Conservation (phyloP, 441 rosid species). For the Raphanus hybrid region DNA sequence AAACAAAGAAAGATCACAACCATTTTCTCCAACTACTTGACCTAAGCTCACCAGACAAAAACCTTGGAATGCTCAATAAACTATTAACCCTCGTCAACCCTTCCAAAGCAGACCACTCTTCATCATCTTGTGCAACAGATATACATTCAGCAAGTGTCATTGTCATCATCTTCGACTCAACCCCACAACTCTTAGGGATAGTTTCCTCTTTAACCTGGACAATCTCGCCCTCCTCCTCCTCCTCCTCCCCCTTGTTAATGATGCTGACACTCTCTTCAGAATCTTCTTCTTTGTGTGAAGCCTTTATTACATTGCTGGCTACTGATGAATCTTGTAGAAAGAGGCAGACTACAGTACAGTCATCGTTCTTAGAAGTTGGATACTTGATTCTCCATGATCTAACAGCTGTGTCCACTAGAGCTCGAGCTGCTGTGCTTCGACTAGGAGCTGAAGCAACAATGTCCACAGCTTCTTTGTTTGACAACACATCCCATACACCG, state of each 20-base stretch:
- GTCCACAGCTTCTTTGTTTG: conserved; percentile 76
- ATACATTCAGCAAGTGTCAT: conserved; percentile 78
- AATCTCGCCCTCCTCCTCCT: conserved; percentile 49
- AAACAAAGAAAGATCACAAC: conserved; percentile 47
- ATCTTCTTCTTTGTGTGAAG: conserved; percentile 28
- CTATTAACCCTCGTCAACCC: conserved; percentile 71
- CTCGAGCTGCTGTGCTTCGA: conserved; percentile 65
- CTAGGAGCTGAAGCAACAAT: conserved; percentile 72
- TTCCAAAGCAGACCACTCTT: conserved; percentile 82
- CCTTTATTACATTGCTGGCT: conserved; percentile 13
- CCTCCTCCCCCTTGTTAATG: conserved; percentile 31
- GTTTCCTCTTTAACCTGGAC: conserved; percentile 54
- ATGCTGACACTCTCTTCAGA: conserved; percentile 26
- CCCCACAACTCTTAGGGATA: conserved; percentile 36
- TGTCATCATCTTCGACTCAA: conserved; percentile 55
- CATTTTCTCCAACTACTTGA: conserved; percentile 84
- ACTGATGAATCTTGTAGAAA: conserved; percentile 53
- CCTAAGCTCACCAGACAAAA: conserved; percentile 66
- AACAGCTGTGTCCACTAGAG: conserved; percentile 74
- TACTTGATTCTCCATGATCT: conserved; percentile 77
- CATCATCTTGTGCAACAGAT: conserved; percentile 71
- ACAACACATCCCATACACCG: conserved; percentile 86
- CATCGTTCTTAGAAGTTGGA: conserved; percentile 77
- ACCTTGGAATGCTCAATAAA: conserved; percentile 54
- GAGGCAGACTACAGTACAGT: conserved; percentile 75